phyloP scores from a whole-genome alignment of 2,329 filamentous ascomycete genomes.

The Esteya vermicola region DNA sequence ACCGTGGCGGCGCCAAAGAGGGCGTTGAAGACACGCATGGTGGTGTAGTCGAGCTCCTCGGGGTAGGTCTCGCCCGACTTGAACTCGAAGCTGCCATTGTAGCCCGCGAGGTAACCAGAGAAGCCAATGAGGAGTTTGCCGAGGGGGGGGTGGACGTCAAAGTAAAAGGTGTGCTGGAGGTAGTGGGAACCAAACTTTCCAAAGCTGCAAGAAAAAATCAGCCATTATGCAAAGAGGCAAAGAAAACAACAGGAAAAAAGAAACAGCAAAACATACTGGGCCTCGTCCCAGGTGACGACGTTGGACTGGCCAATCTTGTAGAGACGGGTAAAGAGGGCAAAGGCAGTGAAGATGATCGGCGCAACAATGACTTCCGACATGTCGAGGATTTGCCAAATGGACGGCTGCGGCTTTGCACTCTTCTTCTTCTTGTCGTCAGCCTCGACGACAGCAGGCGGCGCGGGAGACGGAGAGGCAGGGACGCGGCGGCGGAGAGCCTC shows the following conservation, averaged over 20 bases:
- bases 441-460: constrained; percentile 25
- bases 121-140: constrained; percentile 98
- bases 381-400: constrained; percentile 46
- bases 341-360: constrained; percentile 43
- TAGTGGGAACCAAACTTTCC: constrained; percentile 99
- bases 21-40: constrained; percentile 97
- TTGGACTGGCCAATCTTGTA: constrained; percentile 56
- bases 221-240: neutral
- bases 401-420: constrained; percentile 36
- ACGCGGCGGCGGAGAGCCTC: constrained; percentile 44
- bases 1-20: constrained; percentile 87
- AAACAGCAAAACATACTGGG: constrained; percentile 33
- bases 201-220: constrained; percentile 39
- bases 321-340: constrained; percentile 52
- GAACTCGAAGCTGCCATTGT: constrained; percentile 99
- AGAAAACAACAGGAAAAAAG: neutral
- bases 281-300: constrained; percentile 55
- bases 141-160: constrained; percentile 72
- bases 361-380: constrained; percentile 50
- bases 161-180: constrained; percentile 98
- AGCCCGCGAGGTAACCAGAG: constrained; percentile 89
- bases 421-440: constrained; percentile 45
- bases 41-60: constrained; percentile 86
- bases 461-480: constrained; percentile 24
- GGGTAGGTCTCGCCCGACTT: constrained; percentile 97